These are phyloP conservation scores for Rhizophora apiculata DNA, from an alignment of 345 rosid species.

Conservation along the genomic window DNA sequence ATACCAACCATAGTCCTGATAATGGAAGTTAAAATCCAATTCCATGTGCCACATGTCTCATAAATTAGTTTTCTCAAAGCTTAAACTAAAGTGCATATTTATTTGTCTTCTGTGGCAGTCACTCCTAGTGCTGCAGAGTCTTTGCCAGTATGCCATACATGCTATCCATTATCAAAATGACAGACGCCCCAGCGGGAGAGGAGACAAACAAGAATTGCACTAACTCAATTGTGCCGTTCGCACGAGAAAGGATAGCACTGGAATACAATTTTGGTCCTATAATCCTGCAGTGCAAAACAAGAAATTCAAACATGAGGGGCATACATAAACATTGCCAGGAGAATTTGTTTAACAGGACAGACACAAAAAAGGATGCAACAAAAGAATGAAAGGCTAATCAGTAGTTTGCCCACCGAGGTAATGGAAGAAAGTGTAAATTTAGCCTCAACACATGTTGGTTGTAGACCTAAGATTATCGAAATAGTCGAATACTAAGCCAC, in stretches of 20 bases:
- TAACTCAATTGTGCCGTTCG: background rate
- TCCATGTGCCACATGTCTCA: background rate
- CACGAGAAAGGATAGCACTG: background rate
- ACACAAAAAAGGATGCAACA: too few relatives aligned
- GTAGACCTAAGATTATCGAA: background rate
- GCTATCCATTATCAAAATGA: background rate
- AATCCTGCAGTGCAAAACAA: conserved; percentile 13
- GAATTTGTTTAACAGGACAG: background rate
- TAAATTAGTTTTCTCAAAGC: background rate
- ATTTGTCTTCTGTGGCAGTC: background rate
- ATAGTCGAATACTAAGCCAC: background rate
- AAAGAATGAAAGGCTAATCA: background rate
- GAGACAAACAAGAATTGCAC: background rate
- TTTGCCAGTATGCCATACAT: background rate
- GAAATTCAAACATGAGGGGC: too few relatives aligned
- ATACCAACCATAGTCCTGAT: background rate
- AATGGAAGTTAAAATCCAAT: background rate
- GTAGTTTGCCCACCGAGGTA: background rate
- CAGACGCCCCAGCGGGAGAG: background rate
- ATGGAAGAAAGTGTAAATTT: background rate
- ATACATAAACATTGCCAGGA: background rate
- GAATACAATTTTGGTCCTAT: background rate
- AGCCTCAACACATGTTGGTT: background rate
- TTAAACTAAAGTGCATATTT: background rate
- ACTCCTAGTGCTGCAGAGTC: background rate